phyloP scores from a whole-genome alignment of 129 eudicot species.

The Pseudognaphalium luteoalbum region DNA sequence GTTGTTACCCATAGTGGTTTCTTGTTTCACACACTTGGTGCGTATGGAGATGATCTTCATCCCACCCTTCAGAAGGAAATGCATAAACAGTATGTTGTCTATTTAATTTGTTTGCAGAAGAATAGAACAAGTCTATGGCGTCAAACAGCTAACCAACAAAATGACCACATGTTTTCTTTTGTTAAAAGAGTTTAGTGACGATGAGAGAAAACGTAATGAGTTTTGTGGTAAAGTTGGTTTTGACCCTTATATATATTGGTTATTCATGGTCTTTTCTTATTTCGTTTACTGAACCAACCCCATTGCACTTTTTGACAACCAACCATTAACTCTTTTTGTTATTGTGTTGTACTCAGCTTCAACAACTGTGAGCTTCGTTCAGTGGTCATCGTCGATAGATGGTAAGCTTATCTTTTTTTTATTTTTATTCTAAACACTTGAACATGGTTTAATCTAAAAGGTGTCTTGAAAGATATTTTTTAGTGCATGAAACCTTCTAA shows the following conservation, averaged over 20 bases:
- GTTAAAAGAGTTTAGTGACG: background rate
- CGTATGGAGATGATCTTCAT: slow-evolving; percentile 80
- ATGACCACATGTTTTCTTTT: background rate
- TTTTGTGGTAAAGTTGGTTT: background rate
- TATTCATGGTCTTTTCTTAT: background rate
- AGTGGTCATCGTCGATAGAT: slow-evolving; percentile 67
- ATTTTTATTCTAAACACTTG: background rate
- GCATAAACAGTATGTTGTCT: slow-evolving; percentile 63
- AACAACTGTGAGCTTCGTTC: slow-evolving; percentile 93
- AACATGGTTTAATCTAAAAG: background rate
- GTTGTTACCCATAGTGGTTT: slow-evolving; percentile 93
- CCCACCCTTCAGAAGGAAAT: slow-evolving; percentile 71
- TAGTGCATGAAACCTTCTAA: background rate
- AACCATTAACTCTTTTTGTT: background rate
- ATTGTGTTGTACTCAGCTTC: slow-evolving; percentile 51
- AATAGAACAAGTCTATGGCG: background rate
- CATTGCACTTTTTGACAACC: background rate
- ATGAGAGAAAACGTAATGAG: background rate
- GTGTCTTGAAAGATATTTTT: background rate
- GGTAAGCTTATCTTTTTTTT: slow-evolving; percentile 44
- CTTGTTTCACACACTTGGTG: slow-evolving; percentile 57
- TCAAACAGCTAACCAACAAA: background rate
- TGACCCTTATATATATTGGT: background rate
- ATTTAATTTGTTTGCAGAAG: background rate
- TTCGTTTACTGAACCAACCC: background rate